Conservation (phyloP, 441 rosid species). For the Omphalea diandra region DNA sequence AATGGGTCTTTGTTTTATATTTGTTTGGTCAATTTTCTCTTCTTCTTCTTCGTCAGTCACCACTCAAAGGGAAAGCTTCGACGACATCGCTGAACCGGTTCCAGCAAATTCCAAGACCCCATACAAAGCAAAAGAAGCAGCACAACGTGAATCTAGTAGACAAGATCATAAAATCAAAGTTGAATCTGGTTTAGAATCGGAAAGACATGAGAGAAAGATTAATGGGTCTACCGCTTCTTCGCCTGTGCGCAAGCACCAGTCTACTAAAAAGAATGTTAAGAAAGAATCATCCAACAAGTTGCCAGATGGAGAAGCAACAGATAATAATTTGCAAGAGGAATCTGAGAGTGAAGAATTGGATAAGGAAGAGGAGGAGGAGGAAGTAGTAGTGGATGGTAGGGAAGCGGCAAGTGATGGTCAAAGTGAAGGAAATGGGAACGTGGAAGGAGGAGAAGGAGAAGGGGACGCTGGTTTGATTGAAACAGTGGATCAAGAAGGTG, state of each 20-base stretch:
- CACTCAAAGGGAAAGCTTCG: slow-evolving; percentile 81
- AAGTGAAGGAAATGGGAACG: slow-evolving; percentile 39
- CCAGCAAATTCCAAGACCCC: slow-evolving; percentile 35
- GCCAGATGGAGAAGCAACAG: slow-evolving; percentile 34
- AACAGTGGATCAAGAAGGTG: slow-evolving; percentile 44
- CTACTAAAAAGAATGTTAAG: slow-evolving; percentile 44
- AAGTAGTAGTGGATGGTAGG: slow-evolving; percentile 55
- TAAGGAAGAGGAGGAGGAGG: slow-evolving; percentile 48
- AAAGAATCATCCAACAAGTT: slow-evolving; percentile 37
- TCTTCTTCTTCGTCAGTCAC: slow-evolving; percentile 63
- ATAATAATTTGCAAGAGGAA: slow-evolving; percentile 38
- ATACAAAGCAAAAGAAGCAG: slow-evolving; percentile 23
- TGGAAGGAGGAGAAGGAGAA: slow-evolving; percentile 45
- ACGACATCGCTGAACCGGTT: slow-evolving; percentile 78
- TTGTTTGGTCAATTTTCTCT: slow-evolving; percentile 77
- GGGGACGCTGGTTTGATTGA: slow-evolving; percentile 44
- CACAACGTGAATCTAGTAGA: slow-evolving; percentile 29
- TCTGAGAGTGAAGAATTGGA: slow-evolving; percentile 45
- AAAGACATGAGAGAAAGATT: slow-evolving; percentile 38
- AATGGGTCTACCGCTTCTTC: slow-evolving; percentile 43
- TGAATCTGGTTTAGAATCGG: slow-evolving; percentile 37
- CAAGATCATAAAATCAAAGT: slow-evolving; percentile 33
- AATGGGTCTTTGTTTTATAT: slow-evolving; percentile 79
- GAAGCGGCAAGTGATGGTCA: slow-evolving; percentile 43
- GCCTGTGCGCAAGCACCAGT: slow-evolving; percentile 40